phyloP scores from a whole-genome alignment of 768 basidiomycete species.

The Boletellus sp. region DNA sequence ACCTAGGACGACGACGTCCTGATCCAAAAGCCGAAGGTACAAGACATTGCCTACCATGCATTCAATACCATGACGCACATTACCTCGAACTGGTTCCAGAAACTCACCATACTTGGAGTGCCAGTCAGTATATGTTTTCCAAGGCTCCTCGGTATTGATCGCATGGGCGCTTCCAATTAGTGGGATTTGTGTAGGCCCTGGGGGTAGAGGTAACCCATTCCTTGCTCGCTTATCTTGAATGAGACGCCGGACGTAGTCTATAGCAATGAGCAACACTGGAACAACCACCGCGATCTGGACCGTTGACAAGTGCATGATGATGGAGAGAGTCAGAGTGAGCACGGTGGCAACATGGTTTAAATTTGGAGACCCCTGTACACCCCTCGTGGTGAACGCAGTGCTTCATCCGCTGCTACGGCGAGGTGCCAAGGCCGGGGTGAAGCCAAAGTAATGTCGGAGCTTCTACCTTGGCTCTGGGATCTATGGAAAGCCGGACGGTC shows the following conservation, averaged over 20 bases:
- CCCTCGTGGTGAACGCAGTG: too few species aligned
- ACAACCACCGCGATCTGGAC: neutral
- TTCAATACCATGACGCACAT: neutral
- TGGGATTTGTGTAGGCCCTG: constrained; percentile 5
- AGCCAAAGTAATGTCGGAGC: too few species aligned
- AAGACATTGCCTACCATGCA: constrained; percentile 37
- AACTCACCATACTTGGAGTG: constrained; percentile 4
- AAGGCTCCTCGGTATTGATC: constrained; percentile 1
- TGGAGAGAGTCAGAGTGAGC: too few species aligned
- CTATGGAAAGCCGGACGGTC: too few species aligned
- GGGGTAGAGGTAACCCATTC: constrained; percentile 3
- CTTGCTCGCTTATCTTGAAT: neutral
- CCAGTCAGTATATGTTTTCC: constrained; percentile 9
- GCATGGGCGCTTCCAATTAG: neutral
- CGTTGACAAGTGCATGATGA: too few species aligned
- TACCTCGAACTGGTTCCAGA: neutral
- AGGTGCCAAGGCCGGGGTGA: too few species aligned
- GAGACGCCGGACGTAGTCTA: neutral
- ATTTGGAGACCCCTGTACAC: too few species aligned
- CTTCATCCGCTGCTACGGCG: too few species aligned
- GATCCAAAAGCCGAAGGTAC: constrained; percentile 44
- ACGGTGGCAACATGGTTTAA: too few species aligned
- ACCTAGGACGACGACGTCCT: constrained; percentile 43
- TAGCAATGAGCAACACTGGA: neutral
- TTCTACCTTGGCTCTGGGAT: too few species aligned